A percentile compares a stretch with the other conserved stretches of the same genome.
Evolutionary conservation across 2,329 filamentous ascomycete species (phyloP).

Genomic region (Fusarium agapanthi): DNA sequence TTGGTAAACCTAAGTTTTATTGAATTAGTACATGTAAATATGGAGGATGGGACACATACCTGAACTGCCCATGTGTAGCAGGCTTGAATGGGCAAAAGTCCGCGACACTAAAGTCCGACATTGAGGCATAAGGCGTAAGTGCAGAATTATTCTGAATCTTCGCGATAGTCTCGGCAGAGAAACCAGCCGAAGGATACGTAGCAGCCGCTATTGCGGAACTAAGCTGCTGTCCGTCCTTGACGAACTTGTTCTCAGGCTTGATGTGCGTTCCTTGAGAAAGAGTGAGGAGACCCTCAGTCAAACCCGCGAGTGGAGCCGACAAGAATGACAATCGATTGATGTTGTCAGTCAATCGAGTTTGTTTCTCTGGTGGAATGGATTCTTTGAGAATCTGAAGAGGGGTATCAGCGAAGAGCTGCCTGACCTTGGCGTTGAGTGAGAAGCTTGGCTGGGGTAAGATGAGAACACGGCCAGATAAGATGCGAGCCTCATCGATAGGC

Average conservation of each 20-base stretch:
- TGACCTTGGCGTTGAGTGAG: not conserved
- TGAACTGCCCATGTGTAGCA: not conserved
- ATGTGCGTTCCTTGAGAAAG: not conserved
- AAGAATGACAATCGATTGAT: not conserved
- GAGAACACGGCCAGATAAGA: not conserved
- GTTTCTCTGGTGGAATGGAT: not conserved
- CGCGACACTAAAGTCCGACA: not conserved
- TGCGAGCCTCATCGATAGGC: not conserved
- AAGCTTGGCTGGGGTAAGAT: not conserved
- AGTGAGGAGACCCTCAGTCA: not conserved
- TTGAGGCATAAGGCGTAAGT: not conserved
- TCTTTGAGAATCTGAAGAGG: not conserved
- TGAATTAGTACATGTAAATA: too few species aligned
- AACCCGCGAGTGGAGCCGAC: not conserved
- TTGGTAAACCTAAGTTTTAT: not conserved
- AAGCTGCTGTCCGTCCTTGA: not conserved
- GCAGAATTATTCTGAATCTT: not conserved
- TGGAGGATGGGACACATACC: not conserved
- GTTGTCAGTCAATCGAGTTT: not conserved
- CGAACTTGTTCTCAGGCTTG: not conserved
- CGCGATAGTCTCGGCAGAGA: rapidly evolving
- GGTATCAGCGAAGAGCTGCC: not conserved
- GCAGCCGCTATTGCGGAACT: not conserved
- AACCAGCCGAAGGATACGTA: not conserved
- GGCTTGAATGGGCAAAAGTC: not conserved